These are phyloP conservation scores for Salvia sclarea DNA, from an alignment of 305 asterid genomes.

Conservation along the genomic window DNA sequence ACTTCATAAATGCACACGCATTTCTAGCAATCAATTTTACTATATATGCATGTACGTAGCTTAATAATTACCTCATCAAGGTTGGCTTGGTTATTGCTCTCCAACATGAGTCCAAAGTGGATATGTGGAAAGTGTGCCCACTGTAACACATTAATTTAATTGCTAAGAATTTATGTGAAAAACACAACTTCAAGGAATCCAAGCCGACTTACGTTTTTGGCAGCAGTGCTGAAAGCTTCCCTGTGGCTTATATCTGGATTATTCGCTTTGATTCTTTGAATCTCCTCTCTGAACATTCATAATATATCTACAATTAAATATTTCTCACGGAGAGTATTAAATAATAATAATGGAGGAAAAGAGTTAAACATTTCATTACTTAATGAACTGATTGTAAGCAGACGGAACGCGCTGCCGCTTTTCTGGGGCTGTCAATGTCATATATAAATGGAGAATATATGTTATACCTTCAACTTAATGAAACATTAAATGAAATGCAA, in stretches of 20 bases:
- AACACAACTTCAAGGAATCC: too few relatives aligned
- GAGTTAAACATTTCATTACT: constrained; percentile 40
- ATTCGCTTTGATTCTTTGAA: constrained; percentile 87
- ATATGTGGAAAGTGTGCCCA: constrained; percentile 97
- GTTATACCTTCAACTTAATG: neutral
- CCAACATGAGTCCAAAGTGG: constrained; percentile 89
- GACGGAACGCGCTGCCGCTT: constrained; percentile 90
- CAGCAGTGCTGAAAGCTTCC: constrained; percentile 95
- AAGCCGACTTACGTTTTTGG: constrained; percentile 56
- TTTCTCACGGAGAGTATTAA: too few relatives aligned
- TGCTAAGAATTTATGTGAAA: too few relatives aligned
- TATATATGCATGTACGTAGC: constrained; percentile 1
- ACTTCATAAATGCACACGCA: neutral
- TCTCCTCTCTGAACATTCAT: constrained; percentile 63
- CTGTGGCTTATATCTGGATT: constrained; percentile 85
- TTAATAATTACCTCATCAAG: constrained; percentile 43
- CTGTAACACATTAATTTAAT: constrained; percentile 43
- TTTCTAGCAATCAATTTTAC: neutral
- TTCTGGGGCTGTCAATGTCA: constrained; percentile 79
- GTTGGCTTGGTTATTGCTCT: constrained; percentile 58
- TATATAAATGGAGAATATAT: too few relatives aligned
- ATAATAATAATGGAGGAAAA: neutral
- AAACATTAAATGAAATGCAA: neutral
- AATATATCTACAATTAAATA: neutral
- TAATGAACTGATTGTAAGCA: constrained; percentile 91